Conservation (phyloP, 257 asterid species). For the Lycium barbarum region DNA sequence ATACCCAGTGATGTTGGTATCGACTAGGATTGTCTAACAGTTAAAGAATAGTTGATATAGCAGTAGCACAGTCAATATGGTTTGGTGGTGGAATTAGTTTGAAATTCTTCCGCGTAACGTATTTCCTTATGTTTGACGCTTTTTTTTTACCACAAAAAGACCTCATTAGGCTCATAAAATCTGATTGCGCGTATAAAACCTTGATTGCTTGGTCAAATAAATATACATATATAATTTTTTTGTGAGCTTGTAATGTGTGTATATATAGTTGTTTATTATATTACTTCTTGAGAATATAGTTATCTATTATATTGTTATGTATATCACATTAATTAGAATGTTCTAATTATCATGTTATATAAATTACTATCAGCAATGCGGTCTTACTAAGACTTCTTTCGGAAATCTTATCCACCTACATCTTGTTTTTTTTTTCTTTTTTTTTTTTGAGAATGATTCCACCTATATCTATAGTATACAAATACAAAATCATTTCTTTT, state of each 20-base stretch:
- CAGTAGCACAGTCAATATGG: not conserved
- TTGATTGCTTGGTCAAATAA: conserved; percentile 5
- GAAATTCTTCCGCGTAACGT: not conserved
- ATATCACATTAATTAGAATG: conserved; percentile 15
- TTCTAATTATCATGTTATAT: not conserved
- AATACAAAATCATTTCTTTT: not conserved
- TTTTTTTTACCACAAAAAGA: not conserved
- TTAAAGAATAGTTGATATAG: conserved; percentile 10
- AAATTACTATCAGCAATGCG: not conserved
- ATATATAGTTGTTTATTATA: conserved; percentile 6
- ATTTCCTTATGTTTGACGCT: not conserved
- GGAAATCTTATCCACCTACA: not conserved
- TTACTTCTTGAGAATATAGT: conserved; percentile 19
- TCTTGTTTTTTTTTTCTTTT: not conserved
- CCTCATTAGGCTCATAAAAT: not conserved
- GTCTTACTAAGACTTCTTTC: not conserved
- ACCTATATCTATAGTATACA: not conserved
- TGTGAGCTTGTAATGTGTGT: not conserved
- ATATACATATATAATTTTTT: too few relatives aligned
- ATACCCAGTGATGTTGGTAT: conserved; percentile 19
- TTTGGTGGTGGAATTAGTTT: conserved; percentile 2
- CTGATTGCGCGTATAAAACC: not conserved
- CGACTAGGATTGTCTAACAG: not conserved
- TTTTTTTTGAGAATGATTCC: not conserved
- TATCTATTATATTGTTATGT: not conserved